Evolutionary conservation across 2,329 filamentous ascomycete genomes (phyloP).

Genomic region (Geosmithia putterillii): DNA sequence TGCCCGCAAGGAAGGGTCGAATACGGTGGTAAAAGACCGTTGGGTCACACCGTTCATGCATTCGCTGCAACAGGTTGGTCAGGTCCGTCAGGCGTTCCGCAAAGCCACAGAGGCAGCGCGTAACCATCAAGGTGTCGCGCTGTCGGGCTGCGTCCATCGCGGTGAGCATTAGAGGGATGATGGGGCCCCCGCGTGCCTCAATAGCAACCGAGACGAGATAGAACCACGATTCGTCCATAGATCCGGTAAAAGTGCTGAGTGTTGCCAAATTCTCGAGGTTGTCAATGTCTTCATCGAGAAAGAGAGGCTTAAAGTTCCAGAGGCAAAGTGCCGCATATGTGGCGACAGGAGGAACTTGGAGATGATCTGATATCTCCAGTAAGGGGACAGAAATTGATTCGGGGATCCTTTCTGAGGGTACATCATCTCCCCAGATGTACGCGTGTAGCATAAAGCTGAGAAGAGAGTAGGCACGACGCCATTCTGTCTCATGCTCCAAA

Average conservation of each 20-base stretch:
- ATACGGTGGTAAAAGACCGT: conserved; percentile 93
- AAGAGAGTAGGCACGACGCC: conserved; percentile 84
- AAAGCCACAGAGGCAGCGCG: conserved; percentile 64
- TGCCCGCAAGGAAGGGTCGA: conserved; percentile 88
- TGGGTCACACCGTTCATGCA: conserved; percentile 94
- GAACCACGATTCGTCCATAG: conserved; percentile 96
- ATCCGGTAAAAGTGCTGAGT: conserved; percentile 83
- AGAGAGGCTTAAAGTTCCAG: conserved; percentile 95
- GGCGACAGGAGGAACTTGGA: conserved; percentile 84
- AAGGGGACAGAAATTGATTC: conserved; percentile 75
- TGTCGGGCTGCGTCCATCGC: conserved; percentile 71
- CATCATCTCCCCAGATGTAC: conserved; percentile 92
- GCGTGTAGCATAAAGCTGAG: conserved; percentile 86
- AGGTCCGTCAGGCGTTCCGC: conserved; percentile 84
- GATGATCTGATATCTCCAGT: conserved; percentile 58
- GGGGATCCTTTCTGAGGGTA: conserved; percentile 66
- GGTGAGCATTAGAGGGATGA: conserved; percentile 77
- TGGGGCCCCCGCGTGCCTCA: conserved; percentile 78
- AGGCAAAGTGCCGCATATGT: conserved; percentile 86
- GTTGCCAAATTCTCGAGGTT: conserved; percentile 80
- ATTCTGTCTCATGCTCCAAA: conserved; percentile 76
- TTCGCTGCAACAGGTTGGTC: conserved; percentile 63
- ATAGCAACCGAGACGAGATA: conserved; percentile 94
- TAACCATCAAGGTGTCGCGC: conserved; percentile 59
- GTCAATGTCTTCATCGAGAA: conserved; percentile 69